Percentiles rank a stretch among this genome's conserved stretches.
phyloP scores from a whole-genome alignment of 2,329 filamentous ascomycete species.

The Fusarium sp. region DNA sequence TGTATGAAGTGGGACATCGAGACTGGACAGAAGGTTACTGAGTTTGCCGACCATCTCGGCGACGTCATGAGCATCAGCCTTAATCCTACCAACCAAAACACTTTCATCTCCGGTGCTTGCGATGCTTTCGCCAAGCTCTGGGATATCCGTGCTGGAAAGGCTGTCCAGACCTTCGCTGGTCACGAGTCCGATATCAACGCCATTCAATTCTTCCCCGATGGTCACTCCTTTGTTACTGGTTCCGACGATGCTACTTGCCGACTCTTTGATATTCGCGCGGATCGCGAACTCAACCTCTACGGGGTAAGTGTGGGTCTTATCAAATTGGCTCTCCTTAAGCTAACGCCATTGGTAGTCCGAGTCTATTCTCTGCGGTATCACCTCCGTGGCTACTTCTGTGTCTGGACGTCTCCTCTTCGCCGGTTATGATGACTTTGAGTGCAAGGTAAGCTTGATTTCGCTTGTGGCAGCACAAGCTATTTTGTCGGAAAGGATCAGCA shows the following conservation, averaged over 20 bases:
- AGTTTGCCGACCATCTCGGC: conserved; percentile 97
- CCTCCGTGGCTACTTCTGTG: conserved; percentile 96
- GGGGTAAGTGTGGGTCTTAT: conserved; percentile 64
- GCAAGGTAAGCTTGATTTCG: conserved; percentile 78
- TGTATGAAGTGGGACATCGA: conserved; percentile 99
- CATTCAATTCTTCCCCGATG: conserved; percentile 99
- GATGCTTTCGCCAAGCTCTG: conserved; percentile 98
- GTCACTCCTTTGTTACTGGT: conserved; percentile 97
- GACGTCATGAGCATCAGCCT: conserved; percentile 99
- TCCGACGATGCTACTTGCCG: conserved; percentile 98
- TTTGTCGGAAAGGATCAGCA: not conserved
- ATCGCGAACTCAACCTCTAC: conserved; percentile 80
- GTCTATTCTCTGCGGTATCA: conserved; percentile 97
- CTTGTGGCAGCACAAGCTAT: not conserved
- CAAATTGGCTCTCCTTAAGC: conserved; percentile 18
- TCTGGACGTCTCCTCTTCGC: conserved; percentile 95
- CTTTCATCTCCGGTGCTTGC: conserved; percentile 98
- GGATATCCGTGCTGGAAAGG: conserved; percentile 98
- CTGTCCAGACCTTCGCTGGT: conserved; percentile 97
- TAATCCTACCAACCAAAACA: conserved; percentile 98
- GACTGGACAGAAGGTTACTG: conserved; percentile 95
- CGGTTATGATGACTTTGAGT: conserved; percentile 98
- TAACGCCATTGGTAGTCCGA: conserved; percentile 75
- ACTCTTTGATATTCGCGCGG: conserved; percentile 96
- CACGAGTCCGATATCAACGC: conserved; percentile 99